Conservation (phyloP, 2,329 filamentous ascomycete genomes). For the Coniochaeta sp. region DNA sequence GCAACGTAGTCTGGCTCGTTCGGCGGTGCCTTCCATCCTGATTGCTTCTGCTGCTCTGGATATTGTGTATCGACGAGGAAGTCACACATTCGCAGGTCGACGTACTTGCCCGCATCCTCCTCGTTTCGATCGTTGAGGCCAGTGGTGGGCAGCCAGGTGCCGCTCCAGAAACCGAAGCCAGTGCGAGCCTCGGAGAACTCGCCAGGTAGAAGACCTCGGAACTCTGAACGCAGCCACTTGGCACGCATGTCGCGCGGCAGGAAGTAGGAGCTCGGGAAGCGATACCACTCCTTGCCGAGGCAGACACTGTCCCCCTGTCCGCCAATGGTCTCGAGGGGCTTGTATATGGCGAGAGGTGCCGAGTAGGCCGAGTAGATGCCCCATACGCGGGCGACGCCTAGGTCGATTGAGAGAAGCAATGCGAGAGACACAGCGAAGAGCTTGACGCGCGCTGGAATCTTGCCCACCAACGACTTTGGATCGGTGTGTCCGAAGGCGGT, state of each 20-base stretch:
- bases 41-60: conserved; percentile 38
- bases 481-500: conserved; percentile 65
- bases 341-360: conserved; percentile 67
- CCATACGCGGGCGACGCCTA: conserved; percentile 64
- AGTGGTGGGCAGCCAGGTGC: conserved; percentile 72
- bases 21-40: conserved; percentile 36
- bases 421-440: conserved; percentile 51
- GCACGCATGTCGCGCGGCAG: conserved; percentile 74
- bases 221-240: conserved; percentile 88
- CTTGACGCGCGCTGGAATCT: conserved; percentile 69
- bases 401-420: conserved; percentile 55
- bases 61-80: conserved; percentile 88
- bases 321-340: conserved; percentile 52
- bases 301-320: conserved; percentile 65
- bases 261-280: conserved; percentile 90
- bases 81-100: conserved; percentile 64
- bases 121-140: conserved; percentile 91
- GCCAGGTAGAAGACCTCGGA: conserved; percentile 79
- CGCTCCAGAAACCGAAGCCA: conserved; percentile 67
- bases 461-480: conserved; percentile 58
- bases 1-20: conserved; percentile 76
- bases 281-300: conserved; percentile 96
- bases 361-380: conserved; percentile 77
- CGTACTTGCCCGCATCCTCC: conserved; percentile 84
- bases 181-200: conserved; percentile 72